Base-by-base conservation (phyloP, 441 rosid species). In the Adansonia grandidieri region DNA sequence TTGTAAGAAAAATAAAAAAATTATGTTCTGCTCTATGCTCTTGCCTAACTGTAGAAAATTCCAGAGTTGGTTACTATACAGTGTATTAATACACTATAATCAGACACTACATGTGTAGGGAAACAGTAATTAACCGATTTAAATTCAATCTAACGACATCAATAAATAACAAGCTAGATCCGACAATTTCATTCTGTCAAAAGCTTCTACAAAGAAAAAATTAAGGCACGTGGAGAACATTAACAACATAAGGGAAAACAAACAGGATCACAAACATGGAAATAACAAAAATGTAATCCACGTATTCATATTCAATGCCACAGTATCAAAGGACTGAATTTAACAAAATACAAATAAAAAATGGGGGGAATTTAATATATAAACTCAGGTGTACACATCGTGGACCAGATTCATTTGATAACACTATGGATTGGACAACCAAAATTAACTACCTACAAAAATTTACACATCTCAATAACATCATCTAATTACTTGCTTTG, bases 391-490 rank as follows among this genome's bases (percentile, higher is more conserved):
- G 8, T 68, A 45, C 32, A 71, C 48, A 53, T 53, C 9, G 62
- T 15, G 28, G 10, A 32, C 0, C 47, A 32, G 47, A 32, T 53
- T 28, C 28, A 71, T 32, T 28, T 51, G 8, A 28, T 1, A 13
- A 28, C 32, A 48, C 40, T 5, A 47, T 19, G 17, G 40, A 47
- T 13, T 47, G 51, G 50, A 40, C 22, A 66, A 48, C 58, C n/a
- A 9, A 45, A 75, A 72, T 60, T 11, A 58, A 44, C 61, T 72
- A 28, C 82, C 85, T 73, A 69, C 4, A 75, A 51, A 50, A 67
- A 69, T 79, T 79, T 81, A 84, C 83, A 76, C 57, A 44, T 65
- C 60, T 66, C 80, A 53, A 48, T 48, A 48, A 50, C 77, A 61
- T 50, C 15, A 22, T 22, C 37, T 50, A 70, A 24, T 37, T 11